A percentile compares a stretch with the other conserved stretches of the same genome.
phyloP scores from a whole-genome alignment of 2,329 filamentous ascomycete genomes.

The Pseudogymnoascus sp. region DNA sequence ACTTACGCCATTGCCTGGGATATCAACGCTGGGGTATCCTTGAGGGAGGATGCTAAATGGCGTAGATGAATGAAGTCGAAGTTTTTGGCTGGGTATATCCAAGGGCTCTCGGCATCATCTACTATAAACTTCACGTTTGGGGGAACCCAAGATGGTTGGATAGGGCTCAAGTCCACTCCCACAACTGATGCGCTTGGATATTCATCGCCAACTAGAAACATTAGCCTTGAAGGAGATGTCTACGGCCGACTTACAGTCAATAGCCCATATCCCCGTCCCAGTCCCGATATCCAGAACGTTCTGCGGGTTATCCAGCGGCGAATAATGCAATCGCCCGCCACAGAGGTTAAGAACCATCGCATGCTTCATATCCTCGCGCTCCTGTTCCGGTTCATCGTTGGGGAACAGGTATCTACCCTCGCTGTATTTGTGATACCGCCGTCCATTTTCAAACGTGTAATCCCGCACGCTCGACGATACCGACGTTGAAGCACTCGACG shows the following conservation, averaged over 20 bases:
- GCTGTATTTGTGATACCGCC: slow-evolving; percentile 45
- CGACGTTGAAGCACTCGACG: slow-evolving; percentile 15
- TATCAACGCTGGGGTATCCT: slow-evolving; percentile 12
- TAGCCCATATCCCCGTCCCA: slow-evolving; percentile 14
- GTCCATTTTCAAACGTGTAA: slow-evolving; percentile 45
- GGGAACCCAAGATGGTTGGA: slow-evolving; percentile 35
- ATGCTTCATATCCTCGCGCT: slow-evolving; percentile 40
- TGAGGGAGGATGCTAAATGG: slow-evolving; percentile 9
- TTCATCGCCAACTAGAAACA: slow-evolving; percentile 17
- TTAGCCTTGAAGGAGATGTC: not conserved
- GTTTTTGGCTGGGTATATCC: slow-evolving; percentile 28
- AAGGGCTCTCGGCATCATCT: slow-evolving; percentile 41
- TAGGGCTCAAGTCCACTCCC: slow-evolving; percentile 37
- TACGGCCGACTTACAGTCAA: not conserved
- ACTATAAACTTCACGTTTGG: slow-evolving; percentile 42
- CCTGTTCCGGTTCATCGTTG: slow-evolving; percentile 50
- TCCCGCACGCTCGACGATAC: slow-evolving; percentile 32
- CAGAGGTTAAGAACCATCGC: slow-evolving; percentile 17
- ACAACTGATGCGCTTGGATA: slow-evolving; percentile 25
- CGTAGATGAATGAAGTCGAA: slow-evolving; percentile 18
- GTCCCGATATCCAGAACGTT: slow-evolving; percentile 15
- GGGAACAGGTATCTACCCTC: slow-evolving; percentile 46
- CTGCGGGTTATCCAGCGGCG: slow-evolving; percentile 1
- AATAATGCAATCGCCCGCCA: slow-evolving; percentile 17
- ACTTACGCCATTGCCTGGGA: slow-evolving; percentile 8